phyloP scores from a whole-genome alignment of 345 rosid genomes.

The Arabidopsis thaliana region TAIR10.1 NC_003075.7:15955501-15956000 shows the following conservation, averaged over 20 bases:
- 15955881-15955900: background rate
- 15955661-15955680: background rate
- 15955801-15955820: too few species aligned
- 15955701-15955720: background rate
- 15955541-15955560: background rate
- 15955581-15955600: background rate
- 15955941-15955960: background rate
- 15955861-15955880: background rate
- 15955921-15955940: background rate
- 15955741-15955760: background rate
- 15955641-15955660: background rate
- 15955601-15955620: background rate
- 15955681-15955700: background rate
- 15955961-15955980: background rate
- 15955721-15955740: too few species aligned
- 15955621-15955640: background rate
- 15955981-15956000: background rate
- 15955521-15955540: background rate
- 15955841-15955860: background rate
- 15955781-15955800: too few species aligned
- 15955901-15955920: background rate
- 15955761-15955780: background rate
- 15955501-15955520: background rate
- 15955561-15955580: background rate
- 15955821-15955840: background rate